Evolutionary conservation across 139 green algal genomes (phyloP).

Genomic region (Chlamydomonas asymmetrica): DNA sequence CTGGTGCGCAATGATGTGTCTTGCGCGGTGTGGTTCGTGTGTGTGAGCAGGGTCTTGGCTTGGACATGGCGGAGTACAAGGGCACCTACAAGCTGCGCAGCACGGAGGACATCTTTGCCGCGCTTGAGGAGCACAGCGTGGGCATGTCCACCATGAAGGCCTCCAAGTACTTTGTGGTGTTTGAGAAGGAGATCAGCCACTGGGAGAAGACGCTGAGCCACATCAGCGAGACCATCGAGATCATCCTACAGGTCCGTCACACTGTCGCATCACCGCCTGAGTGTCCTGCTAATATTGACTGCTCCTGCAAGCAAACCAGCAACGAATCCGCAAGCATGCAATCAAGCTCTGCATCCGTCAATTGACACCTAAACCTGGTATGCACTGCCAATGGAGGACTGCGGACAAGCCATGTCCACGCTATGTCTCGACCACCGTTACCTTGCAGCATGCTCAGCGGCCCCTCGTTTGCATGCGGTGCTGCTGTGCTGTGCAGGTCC

Average conservation of each 20-base stretch:
- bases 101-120: slow-evolving; percentile 82
- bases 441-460: too few species aligned
- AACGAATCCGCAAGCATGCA: too few species aligned
- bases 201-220: slow-evolving; percentile 81
- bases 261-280: not conserved
- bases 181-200: slow-evolving; percentile 77
- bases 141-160: slow-evolving; percentile 89
- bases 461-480: slow-evolving; percentile 56
- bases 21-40: not conserved
- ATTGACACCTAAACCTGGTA: too few species aligned
- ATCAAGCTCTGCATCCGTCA: too few species aligned
- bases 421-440: too few species aligned
- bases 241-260: slow-evolving; percentile 68
- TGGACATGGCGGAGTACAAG: slow-evolving; percentile 81
- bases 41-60: slow-evolving; percentile 40
- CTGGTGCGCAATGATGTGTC: too few species aligned
- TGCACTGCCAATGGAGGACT: too few species aligned
- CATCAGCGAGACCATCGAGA: slow-evolving; percentile 82
- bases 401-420: too few species aligned
- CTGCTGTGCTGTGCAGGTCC: slow-evolving; percentile 61
- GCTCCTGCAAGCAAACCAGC: not conserved
- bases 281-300: not conserved
- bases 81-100: slow-evolving; percentile 76
- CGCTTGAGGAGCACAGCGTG: slow-evolving; percentile 86
- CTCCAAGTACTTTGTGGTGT: slow-evolving; percentile 82